Conservation (phyloP, 805 yeast genomes). For the Pichia ethanolica region DNA sequence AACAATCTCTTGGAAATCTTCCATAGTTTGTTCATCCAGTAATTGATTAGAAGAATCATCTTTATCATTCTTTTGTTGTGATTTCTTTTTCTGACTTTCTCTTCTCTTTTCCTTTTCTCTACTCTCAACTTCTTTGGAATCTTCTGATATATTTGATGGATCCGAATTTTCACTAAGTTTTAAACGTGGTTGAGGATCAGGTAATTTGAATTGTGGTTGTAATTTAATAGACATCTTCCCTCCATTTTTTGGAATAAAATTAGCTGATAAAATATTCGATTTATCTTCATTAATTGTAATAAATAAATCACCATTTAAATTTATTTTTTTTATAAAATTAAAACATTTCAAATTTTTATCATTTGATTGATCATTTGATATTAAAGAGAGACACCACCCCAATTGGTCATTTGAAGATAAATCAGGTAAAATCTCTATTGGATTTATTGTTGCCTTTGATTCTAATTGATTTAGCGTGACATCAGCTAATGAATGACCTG, state of each 20-base stretch:
- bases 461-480: too few species aligned
- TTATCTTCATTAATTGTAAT: not conserved
- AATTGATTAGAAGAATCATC: not conserved
- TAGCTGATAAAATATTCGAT: not conserved
- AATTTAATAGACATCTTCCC: not conserved
- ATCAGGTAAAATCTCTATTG: not conserved
- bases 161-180: not conserved
- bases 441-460: not conserved
- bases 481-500: too few species aligned
- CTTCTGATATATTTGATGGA: not conserved
- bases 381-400: conserved; percentile 1
- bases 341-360: not conserved
- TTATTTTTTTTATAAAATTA: not conserved
- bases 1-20: conserved; percentile 5
- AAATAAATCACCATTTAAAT: not conserved
- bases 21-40: not conserved
- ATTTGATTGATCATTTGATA: not conserved
- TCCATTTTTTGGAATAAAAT: not conserved
- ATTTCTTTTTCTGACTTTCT: not conserved
- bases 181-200: conserved; percentile 3
- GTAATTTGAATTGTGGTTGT: not conserved
- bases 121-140: not conserved
- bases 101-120: not conserved
- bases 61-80: not conserved
- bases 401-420: not conserved